phyloP scores from a whole-genome alignment of 495 filamentous ascomycete genomes.

The Neurospora cerealis region DNA sequence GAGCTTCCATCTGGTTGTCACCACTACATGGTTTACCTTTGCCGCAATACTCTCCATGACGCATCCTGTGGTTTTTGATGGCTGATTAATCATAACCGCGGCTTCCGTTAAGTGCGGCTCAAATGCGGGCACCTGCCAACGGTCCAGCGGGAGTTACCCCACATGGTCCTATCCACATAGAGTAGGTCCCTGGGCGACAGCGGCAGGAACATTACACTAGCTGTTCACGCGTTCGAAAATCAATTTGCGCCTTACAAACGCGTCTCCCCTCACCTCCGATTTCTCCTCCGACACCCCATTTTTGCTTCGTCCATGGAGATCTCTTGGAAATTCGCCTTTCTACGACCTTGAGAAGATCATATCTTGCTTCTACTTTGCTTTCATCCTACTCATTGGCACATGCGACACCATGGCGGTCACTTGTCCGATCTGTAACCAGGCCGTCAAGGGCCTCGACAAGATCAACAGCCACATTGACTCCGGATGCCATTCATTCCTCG shows the following conservation, averaged over 20 bases:
- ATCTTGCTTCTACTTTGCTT: neutral
- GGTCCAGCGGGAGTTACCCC: neutral
- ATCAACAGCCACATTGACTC: conserved; percentile 94
- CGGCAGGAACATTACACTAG: too few species aligned
- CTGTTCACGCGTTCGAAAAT: conserved; percentile 5
- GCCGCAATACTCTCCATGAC: neutral
- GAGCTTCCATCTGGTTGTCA: neutral
- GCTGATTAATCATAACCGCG: neutral
- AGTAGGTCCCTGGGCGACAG: neutral
- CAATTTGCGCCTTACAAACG: conserved; percentile 3
- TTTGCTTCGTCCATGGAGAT: neutral
- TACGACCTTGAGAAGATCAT: neutral
- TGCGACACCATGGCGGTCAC: conserved; percentile 37
- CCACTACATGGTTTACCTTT: neutral
- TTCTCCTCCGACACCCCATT: neutral
- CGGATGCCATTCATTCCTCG: conserved; percentile 53
- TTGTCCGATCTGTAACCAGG: conserved; percentile 78
- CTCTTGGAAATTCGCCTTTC: neutral
- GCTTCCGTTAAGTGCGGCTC: neutral
- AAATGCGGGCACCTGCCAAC: neutral
- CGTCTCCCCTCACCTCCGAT: neutral
- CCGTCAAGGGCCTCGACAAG: conserved; percentile 52
- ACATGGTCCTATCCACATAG: neutral
- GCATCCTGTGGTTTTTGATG: neutral
- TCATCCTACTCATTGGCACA: neutral